Evolutionary conservation across 1,284 basidiomycete species (phyloP), one percentile per base, ranked within the genome.

Genomic region (Crucibulum cyathiforme): DNA sequence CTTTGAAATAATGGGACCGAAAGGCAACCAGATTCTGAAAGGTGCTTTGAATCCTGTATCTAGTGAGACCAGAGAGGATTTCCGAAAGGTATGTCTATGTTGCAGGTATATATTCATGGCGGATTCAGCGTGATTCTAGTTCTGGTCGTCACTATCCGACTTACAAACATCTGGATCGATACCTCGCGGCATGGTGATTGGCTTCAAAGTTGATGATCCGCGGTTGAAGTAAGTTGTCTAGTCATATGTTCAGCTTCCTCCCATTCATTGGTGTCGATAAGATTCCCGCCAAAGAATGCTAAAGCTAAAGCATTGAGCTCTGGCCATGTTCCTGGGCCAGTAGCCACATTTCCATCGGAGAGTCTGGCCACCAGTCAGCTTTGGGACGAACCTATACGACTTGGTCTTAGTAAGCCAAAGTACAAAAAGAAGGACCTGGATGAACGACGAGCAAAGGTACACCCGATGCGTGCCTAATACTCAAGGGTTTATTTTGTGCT

Each of bases 1-100:
- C 3, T 95, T 96, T 66, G 94, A 98, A 70, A 85, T 97, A 17
- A 90, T 92, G 80, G 95, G 95, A 3, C 92, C 92, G 1, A 90
- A 90, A 69, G 83, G 93, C 0, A 94, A 85, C 58, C 90, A 92
- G 67, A 85, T 96, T 8, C 74, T 97, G 53, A 86, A 84, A 65
- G 91, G 93, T 17, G 89, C 89, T 1, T 69, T 96, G 51, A 85
- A 80, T 34, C 84, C 89, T 8, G 80, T 84, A 9, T 75, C 79
- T 9, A 80, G 80, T 0, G 86, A 89, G 41, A 69, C 80, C 1
- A 76, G 85, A 43, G 74, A 71, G n/a, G 86, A 88, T 36, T 90
- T 92, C 63, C 83, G 80, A 60, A 79, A 86, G 77, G 92, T 91
- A 58, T 35, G 24, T 15, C 43, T 17, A 9, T 12, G 17, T 41